Conservation (phyloP, 306 rosid species). For the Potentilla sterilis region DNA sequence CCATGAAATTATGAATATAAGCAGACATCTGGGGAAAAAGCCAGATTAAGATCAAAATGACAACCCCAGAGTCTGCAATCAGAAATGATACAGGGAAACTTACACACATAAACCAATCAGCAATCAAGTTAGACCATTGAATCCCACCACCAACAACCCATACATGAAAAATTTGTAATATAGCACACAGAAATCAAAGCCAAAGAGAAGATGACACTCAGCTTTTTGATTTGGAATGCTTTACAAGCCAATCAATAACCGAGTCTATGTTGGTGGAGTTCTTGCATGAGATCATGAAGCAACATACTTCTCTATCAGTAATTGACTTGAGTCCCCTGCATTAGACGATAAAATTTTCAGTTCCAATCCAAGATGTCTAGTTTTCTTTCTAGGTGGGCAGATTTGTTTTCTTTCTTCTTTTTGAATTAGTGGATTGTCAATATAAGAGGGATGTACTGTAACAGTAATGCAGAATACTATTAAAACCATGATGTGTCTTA, state of each 20-base stretch:
- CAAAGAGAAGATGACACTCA: constrained; percentile 35
- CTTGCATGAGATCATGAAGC: constrained; percentile 97
- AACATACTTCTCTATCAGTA: constrained; percentile 85
- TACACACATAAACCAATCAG: constrained; percentile 39
- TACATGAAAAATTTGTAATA: constrained; percentile 36
- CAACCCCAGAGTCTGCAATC: constrained; percentile 16
- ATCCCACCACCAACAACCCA: constrained; percentile 47
- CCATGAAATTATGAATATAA: not conserved
- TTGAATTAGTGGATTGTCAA: not conserved
- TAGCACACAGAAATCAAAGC: constrained; percentile 31
- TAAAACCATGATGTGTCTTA: constrained; percentile 32
- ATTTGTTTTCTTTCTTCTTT: not conserved
- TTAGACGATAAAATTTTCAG: constrained; percentile 21
- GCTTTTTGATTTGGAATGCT: constrained; percentile 92
- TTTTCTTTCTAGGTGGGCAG: not conserved
- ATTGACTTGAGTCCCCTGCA: constrained; percentile 79
- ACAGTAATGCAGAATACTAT: not conserved
- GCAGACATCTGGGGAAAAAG: constrained; percentile 11
- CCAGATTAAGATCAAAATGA: not conserved
- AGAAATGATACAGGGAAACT: not conserved
- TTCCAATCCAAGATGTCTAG: not conserved
- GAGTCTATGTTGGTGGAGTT: constrained; percentile 89
- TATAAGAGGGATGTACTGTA: not conserved
- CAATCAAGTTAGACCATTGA: constrained; percentile 42
- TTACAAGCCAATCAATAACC: constrained; percentile 88